A percentile compares a stretch with the other conserved stretches of the same genome.
phyloP scores from a whole-genome alignment of 768 basidiomycete genomes.

The Gymnopilus junonius region DNA sequence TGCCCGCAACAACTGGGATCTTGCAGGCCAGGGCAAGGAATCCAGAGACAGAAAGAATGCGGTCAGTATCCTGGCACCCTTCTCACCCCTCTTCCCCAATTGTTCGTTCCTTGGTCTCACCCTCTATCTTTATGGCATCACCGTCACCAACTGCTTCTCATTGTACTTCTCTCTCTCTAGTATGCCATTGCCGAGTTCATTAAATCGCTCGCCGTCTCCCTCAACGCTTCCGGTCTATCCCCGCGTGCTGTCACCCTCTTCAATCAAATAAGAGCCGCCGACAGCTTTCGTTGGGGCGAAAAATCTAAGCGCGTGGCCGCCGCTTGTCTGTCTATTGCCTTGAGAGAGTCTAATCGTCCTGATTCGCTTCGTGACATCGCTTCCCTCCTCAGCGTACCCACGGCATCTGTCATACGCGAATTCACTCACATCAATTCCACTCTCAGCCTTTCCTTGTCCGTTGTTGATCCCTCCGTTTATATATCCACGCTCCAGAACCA shows the following conservation, averaged over 20 bases:
- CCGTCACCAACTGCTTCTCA: conserved; percentile 17
- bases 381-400: conserved; percentile 60
- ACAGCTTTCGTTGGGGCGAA: conserved; percentile 73
- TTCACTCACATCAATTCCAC: conserved; percentile 56
- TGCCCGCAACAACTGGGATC: conserved; percentile 57
- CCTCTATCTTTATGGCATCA: conserved; percentile 15
- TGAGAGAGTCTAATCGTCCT: conserved; percentile 72
- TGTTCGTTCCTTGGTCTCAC: conserved; percentile 19
- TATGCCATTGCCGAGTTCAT: conserved; percentile 68
- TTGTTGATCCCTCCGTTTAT: conserved; percentile 63
- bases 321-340: conserved; percentile 68
- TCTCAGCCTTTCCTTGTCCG: conserved; percentile 55
- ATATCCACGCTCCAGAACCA: conserved; percentile 60
- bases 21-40: conserved; percentile 70
- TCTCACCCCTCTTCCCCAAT: conserved; percentile 17
- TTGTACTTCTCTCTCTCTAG: conserved; percentile 39
- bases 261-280: conserved; percentile 63
- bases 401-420: conserved; percentile 54
- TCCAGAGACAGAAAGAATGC: conserved; percentile 65
- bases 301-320: conserved; percentile 72
- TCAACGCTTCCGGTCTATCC: conserved; percentile 63
- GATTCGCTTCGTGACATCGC: conserved; percentile 74
- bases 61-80: conserved; percentile 42
- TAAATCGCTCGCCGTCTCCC: conserved; percentile 57
- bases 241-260: conserved; percentile 73